Percentiles rank a stretch among this genome's conserved stretches.
phyloP scores from a whole-genome alignment of 345 rosid species.

The Sisymbrium irio region DNA sequence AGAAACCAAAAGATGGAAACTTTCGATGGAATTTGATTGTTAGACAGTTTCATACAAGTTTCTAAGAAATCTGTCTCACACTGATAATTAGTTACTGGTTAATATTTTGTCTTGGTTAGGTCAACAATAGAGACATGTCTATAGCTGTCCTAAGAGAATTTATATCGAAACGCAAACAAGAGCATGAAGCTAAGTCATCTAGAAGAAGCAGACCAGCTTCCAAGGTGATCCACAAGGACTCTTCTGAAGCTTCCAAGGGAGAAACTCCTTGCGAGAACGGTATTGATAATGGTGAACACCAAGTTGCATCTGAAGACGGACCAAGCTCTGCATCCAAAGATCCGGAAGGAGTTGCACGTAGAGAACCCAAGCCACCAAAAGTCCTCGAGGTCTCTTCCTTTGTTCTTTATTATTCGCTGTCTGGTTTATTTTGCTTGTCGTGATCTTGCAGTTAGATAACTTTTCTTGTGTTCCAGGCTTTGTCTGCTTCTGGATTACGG shows the following conservation, averaged over 20 bases:
- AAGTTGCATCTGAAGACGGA: conserved; percentile 34
- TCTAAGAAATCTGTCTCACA: neutral
- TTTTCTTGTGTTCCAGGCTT: conserved; percentile 49
- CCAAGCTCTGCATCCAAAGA: conserved; percentile 37
- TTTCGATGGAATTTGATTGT: neutral
- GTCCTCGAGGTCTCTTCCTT: conserved; percentile 79
- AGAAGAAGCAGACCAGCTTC: conserved; percentile 48
- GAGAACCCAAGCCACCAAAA: conserved; percentile 65
- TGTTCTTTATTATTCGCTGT: neutral
- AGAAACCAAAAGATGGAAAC: neutral
- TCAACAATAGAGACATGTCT: conserved; percentile 88
- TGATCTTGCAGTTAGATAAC: neutral
- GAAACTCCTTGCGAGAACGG: conserved; percentile 37
- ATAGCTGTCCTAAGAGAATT: conserved; percentile 85
- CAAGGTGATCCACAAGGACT: conserved; percentile 42
- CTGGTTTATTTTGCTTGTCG: neutral
- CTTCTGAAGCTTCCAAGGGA: conserved; percentile 34
- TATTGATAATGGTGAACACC: conserved; percentile 38
- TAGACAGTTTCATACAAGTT: neutral
- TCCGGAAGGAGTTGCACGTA: conserved; percentile 39
- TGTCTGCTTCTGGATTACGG: conserved; percentile 91
- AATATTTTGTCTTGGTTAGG: conserved; percentile 53
- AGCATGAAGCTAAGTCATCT: conserved; percentile 56
- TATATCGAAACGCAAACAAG: conserved; percentile 62
- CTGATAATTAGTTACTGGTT: no score